phyloP scores from a whole-genome alignment of 805 yeast genomes.

The Ogataea populi-albae region DNA sequence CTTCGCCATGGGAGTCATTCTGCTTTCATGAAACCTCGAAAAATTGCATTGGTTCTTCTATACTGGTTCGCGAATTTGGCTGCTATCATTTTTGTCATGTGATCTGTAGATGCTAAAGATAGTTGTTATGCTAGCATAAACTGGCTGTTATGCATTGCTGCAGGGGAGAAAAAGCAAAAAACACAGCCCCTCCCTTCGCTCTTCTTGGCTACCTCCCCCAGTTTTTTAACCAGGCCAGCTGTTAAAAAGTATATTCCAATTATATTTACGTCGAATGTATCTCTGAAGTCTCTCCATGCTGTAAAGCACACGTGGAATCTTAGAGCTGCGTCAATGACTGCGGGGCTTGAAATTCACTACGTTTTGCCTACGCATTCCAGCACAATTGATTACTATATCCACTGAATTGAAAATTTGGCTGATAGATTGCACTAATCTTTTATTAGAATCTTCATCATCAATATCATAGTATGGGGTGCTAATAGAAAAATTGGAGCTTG shows the following conservation, averaged over 20 bases:
- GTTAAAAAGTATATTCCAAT: conserved; percentile 26
- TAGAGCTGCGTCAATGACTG: conserved; percentile 17
- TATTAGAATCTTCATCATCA: conserved; percentile 20
- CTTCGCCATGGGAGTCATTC: conserved; percentile 23
- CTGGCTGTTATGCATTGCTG: conserved; percentile 22
- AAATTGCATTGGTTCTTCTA: conserved; percentile 22
- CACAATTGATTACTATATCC: conserved; percentile 23
- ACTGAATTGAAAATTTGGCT: conserved; percentile 17
- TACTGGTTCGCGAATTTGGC: conserved; percentile 25
- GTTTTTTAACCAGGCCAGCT: conserved; percentile 21
- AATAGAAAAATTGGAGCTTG: conserved; percentile 15
- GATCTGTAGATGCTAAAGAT: conserved; percentile 21
- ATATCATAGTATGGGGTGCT: conserved; percentile 21
- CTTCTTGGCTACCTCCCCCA: conserved; percentile 21
- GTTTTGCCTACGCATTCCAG: conserved; percentile 24
- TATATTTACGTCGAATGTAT: conserved; percentile 22
- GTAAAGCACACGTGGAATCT: conserved; percentile 22
- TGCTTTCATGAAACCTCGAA: conserved; percentile 21
- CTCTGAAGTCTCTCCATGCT: conserved; percentile 19
- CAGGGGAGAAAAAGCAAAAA: conserved; percentile 22
- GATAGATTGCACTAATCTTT: conserved; percentile 16
- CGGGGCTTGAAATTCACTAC: conserved; percentile 18
- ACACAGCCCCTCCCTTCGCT: conserved; percentile 24
- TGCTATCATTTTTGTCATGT: conserved; percentile 27
- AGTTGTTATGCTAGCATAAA: conserved; percentile 24